Conservation (phyloP, 208 protist species). For the Trichomonas vaginalis region DNA sequence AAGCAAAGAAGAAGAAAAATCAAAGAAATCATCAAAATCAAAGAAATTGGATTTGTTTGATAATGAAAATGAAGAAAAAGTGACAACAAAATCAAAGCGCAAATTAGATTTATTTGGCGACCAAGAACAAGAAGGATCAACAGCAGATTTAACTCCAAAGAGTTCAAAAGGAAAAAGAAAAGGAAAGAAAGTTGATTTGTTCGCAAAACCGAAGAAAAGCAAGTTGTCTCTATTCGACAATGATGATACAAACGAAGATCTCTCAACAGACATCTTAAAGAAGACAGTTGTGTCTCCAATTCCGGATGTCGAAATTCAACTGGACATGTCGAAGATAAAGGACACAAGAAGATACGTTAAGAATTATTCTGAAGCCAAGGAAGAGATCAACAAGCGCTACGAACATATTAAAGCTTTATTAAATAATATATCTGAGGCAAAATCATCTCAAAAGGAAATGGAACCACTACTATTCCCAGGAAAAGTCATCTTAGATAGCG, state of each 20-base stretch:
- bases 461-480: neutral
- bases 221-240: neutral
- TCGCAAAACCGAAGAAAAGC: neutral
- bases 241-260: neutral
- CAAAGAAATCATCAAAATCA: neutral
- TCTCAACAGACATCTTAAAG: neutral
- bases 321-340: neutral
- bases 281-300: neutral
- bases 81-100: neutral
- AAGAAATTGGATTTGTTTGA: neutral
- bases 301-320: neutral
- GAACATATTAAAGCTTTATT: neutral
- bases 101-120: neutral
- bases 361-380: neutral
- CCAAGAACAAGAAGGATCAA: neutral
- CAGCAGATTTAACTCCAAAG: neutral
- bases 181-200: neutral
- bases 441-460: neutral
- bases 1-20: neutral
- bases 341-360: neutral
- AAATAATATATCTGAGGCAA: neutral
- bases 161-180: neutral
- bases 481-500: neutral
- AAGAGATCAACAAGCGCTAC: neutral
- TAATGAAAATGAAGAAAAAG: neutral